A percentile compares a stretch with the other conserved stretches of the same genome.
Conservation (phyloP, 352 stramenopile genomes). For the Aphanomyces euteiches region DNA sequence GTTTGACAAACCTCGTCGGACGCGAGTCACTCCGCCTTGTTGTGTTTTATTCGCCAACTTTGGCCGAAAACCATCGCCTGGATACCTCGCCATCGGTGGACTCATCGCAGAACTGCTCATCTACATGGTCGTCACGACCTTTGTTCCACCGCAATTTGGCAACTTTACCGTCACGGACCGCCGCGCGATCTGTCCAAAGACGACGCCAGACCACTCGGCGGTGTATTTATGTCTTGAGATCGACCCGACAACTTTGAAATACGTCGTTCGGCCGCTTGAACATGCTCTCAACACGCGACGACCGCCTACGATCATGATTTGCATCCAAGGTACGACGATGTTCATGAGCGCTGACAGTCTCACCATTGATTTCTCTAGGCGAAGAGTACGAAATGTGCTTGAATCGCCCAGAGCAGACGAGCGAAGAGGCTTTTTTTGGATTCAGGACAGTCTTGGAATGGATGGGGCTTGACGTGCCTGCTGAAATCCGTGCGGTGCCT, state of each 20-base stretch:
- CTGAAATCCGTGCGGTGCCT: slow-evolving; percentile 47
- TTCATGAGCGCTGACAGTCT: not conserved
- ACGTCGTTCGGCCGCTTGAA: slow-evolving; percentile 71
- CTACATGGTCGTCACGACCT: slow-evolving; percentile 89
- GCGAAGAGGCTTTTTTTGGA: slow-evolving; percentile 78
- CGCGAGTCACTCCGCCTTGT: slow-evolving; percentile 72
- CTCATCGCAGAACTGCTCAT: slow-evolving; percentile 83
- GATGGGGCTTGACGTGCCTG: slow-evolving; percentile 48
- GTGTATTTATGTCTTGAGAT: slow-evolving; percentile 51
- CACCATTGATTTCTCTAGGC: slow-evolving; percentile 9
- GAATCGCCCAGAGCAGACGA: slow-evolving; percentile 90
- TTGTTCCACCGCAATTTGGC: slow-evolving; percentile 89
- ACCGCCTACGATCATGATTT: slow-evolving; percentile 78
- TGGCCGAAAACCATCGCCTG: slow-evolving; percentile 65
- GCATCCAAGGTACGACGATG: slow-evolving; percentile 33
- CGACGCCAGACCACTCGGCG: slow-evolving; percentile 46
- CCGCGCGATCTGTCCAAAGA: slow-evolving; percentile 48
- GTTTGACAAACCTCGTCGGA: slow-evolving; percentile 55
- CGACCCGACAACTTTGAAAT: slow-evolving; percentile 40
- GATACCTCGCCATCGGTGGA: slow-evolving; percentile 81
- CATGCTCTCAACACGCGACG: slow-evolving; percentile 85
- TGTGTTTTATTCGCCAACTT: slow-evolving; percentile 91
- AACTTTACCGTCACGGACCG: slow-evolving; percentile 87
- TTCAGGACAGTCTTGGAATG: slow-evolving; percentile 85
- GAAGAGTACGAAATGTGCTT: slow-evolving; percentile 33